Conservation (phyloP, 176 grass and related monocot genomes). For the Juncus inflexus region DNA sequence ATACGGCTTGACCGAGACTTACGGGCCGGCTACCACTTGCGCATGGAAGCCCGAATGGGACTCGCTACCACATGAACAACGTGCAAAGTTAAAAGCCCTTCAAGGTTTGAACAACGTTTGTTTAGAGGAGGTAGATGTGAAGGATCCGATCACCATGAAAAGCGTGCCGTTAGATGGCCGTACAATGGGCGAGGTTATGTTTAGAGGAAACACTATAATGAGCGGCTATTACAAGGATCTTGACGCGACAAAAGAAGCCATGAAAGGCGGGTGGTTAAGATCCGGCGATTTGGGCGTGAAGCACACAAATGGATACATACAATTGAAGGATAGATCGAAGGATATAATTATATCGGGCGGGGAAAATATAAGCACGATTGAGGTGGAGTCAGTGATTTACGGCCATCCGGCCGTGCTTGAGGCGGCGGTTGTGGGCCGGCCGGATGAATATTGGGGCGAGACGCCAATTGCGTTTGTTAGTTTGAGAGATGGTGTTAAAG, state of each 20-base stretch:
- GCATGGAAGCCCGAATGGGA: slow-evolving; percentile 22
- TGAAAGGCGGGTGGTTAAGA: slow-evolving; percentile 22
- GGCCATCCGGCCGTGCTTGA: slow-evolving; percentile 20
- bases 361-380: slow-evolving; percentile 17
- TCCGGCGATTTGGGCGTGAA: slow-evolving; percentile 21
- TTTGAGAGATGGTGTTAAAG: slow-evolving; percentile 2
- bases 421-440: slow-evolving; percentile 12
- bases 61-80: background rate
- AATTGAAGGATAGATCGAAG: slow-evolving; percentile 23
- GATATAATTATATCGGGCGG: slow-evolving; percentile 15
- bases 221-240: slow-evolving; percentile 17
- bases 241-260: background rate
- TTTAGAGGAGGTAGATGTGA: slow-evolving; percentile 22
- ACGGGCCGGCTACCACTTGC: slow-evolving; percentile 4
- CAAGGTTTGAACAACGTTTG: slow-evolving; percentile 21
- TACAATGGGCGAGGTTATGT: slow-evolving; percentile 30
- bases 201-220: slow-evolving; percentile 23
- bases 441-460: background rate
- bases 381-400: slow-evolving; percentile 14
- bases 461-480: slow-evolving; percentile 17
- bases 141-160: slow-evolving; percentile 27
- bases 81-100: background rate
- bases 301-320: slow-evolving; percentile 18
- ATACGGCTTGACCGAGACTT: slow-evolving; percentile 19
- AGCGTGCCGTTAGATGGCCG: slow-evolving; percentile 18